phyloP scores from a whole-genome alignment of 805 yeast species.

The Candida anglica region DNA sequence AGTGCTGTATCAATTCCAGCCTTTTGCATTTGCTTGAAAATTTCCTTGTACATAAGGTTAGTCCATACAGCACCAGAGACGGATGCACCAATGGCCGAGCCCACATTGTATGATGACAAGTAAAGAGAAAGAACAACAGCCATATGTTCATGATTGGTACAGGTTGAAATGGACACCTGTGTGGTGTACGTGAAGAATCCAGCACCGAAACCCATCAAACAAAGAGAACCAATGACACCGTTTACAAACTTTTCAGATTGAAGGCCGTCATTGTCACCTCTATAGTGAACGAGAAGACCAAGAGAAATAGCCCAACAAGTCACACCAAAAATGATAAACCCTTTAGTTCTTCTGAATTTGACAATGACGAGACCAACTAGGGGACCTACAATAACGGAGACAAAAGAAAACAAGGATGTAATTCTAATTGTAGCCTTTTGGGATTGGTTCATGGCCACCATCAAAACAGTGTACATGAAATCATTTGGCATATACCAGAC shows the following conservation, averaged over 20 bases:
- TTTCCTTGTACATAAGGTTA: conserved; percentile 6
- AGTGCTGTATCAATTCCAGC: conserved; percentile 24
- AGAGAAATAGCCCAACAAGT: conserved; percentile 20
- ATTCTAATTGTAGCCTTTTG: conserved; percentile 13
- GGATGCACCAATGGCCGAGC: conserved; percentile 16
- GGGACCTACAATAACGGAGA: conserved; percentile 11
- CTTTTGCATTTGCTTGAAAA: not conserved
- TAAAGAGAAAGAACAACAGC: conserved; percentile 13
- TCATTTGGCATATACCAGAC: too few species aligned
- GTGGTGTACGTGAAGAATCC: conserved; percentile 15
- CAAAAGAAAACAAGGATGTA: conserved; percentile 10
- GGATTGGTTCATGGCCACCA: conserved; percentile 11
- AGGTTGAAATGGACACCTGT: conserved; percentile 12
- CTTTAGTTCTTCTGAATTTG: conserved; percentile 13
- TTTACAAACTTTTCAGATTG: conserved; percentile 4
- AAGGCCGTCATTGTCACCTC: conserved; percentile 6
- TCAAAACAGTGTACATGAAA: too few species aligned
- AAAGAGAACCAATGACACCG: conserved; percentile 15
- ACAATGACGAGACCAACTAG: conserved; percentile 13
- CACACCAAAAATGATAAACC: conserved; percentile 19
- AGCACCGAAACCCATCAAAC: conserved; percentile 16
- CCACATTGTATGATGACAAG: conserved; percentile 12
- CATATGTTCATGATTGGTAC: conserved; percentile 15
- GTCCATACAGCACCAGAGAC: conserved; percentile 19
- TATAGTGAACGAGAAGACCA: conserved; percentile 18